Base-by-base conservation (phyloP, 1,284 basidiomycete species). In the Leccinum griseonigrum region DNA sequence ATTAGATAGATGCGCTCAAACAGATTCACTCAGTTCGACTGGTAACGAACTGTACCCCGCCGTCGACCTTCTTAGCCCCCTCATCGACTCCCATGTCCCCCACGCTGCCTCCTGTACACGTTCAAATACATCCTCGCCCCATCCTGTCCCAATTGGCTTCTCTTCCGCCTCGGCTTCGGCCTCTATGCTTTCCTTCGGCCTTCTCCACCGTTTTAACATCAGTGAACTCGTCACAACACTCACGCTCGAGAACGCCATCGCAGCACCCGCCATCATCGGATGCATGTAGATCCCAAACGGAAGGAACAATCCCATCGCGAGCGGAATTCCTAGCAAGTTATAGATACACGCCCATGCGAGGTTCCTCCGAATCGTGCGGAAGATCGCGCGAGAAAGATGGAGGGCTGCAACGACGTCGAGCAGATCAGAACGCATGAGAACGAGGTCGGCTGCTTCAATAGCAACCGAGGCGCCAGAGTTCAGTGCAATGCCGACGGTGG, bases 231-330 rank as follows among this genome's bases (percentile, higher is more conserved):
- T 86, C 9, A 99, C 97, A 57, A 99, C 97, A 67, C 94, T 96
- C 52, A 99, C 97, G 67, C 92, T 95, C 56, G 93, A 96, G 75
- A 94, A 96, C 18, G 97, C 97, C 97, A 99, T 99, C 26, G 97
- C 96, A 1, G 90, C 92, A 10, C 94, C 97, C 0, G 97, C 96
- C 80, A 96, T 89, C 97, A 99, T 99, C 3, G 97, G 97, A 70
- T 97, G 97, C 72, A 99, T 85, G 75, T 95, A 94, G 40, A 96
- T 70, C 7, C 95, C 95, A 78, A 95, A 86, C 0, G 97, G 97
- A 14, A 99, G 80, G 76, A 99, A 89, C 56, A 98, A 67, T 52
- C 97, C 97, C 97, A 99, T 99, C 13, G 97, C 97, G 43, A 99
- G 85, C n/a, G 97, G 97, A 61, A 99, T 96, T 66, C 96, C 94